Conservation (phyloP, 352 stramenopile genomes). For the Pythium dissotocum region DNA sequence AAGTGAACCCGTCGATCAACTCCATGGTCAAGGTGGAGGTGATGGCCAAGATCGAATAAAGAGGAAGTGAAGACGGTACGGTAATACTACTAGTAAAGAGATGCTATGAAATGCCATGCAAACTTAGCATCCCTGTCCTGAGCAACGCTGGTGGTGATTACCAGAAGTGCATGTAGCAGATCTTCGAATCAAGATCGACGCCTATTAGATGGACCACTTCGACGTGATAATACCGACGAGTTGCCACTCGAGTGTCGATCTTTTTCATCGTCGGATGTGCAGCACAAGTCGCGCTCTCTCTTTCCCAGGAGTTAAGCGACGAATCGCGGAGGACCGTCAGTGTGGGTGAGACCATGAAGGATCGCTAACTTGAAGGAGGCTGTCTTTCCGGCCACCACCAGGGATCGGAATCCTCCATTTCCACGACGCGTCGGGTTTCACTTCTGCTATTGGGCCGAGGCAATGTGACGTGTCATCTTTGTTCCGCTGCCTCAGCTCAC, state of each 20-base stretch:
- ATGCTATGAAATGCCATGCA: too few relatives aligned
- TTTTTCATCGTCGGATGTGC: background rate
- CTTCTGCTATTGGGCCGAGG: background rate
- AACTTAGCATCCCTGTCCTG: background rate
- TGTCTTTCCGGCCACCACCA: background rate
- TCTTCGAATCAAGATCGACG: background rate
- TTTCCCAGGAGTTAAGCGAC: too few relatives aligned
- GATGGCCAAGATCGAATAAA: background rate
- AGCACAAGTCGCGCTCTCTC: too few relatives aligned
- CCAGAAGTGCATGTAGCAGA: background rate
- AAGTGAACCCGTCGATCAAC: slow-evolving; percentile 39
- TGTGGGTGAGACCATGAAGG: too few relatives aligned
- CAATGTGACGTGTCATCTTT: slow-evolving; percentile 1
- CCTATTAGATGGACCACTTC: background rate
- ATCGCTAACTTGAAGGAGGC: too few relatives aligned
- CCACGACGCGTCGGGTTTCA: background rate
- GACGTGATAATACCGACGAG: background rate
- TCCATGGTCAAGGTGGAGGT: slow-evolving; percentile 39
- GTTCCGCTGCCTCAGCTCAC: background rate
- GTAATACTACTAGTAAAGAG: background rate
- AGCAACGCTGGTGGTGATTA: background rate
- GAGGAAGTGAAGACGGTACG: background rate
- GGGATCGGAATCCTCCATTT: background rate
- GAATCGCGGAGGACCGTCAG: too few relatives aligned
- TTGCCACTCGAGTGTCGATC: background rate